Evolutionary conservation across 2,329 filamentous ascomycete species (phyloP).

Genomic region (Phyllosticta capitalensis): DNA sequence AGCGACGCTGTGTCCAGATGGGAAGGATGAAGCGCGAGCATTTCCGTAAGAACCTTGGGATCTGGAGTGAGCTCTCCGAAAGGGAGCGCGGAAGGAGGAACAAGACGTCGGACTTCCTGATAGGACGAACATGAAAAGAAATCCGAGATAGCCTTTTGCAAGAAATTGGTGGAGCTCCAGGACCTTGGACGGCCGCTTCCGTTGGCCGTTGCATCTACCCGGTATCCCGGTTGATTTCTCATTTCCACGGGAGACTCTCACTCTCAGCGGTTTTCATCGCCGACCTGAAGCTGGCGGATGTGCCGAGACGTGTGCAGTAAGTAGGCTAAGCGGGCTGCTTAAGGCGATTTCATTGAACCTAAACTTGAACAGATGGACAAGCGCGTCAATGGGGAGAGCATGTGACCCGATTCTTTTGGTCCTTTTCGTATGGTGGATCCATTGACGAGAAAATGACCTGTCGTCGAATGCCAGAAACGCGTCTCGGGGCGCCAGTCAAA

Average conservation of each 20-base stretch:
- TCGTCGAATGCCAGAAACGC: background rate
- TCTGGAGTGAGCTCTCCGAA: background rate
- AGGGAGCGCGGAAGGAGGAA: background rate
- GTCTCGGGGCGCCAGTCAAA: background rate
- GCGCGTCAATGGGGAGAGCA: no score
- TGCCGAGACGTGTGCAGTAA: no score
- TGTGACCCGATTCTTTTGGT: no score
- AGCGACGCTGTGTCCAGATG: no score
- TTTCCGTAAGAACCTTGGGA: background rate
- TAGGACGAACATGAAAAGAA: background rate
- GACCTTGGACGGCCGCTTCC: background rate
- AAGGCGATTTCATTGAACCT: no score
- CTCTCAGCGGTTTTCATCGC: no score
- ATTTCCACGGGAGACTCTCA: background rate
- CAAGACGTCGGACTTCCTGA: background rate
- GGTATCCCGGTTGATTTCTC: background rate
- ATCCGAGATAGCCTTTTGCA: background rate
- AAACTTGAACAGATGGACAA: no score
- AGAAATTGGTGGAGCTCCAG: background rate
- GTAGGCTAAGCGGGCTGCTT: no score
- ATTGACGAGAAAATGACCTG: background rate
- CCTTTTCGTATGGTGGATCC: no score
- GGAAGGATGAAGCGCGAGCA: no score
- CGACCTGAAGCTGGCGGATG: no score
- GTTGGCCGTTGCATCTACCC: background rate